Evolutionary conservation across 225 moss, liverwort and hornwort genomes (phyloP), one percentile per base, ranked within the genome.

Genomic region (Physcomitrium patens): DNA sequence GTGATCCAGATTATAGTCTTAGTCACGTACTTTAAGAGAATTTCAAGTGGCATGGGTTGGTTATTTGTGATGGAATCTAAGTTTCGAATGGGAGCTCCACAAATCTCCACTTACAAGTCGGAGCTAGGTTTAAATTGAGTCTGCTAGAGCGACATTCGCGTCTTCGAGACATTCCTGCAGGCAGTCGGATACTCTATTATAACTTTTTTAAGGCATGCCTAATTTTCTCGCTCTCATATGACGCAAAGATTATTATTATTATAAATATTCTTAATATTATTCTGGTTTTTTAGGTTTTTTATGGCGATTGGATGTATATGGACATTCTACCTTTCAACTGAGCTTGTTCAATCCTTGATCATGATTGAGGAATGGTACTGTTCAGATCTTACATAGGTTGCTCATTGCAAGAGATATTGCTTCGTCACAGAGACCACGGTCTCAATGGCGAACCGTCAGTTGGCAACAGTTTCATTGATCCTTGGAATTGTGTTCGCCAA

Each of bases 361-460:
- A 43, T 28, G 64, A 57, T 54, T 65, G 48, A 27, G 8, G 10
- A 15, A 20, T 20, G 53, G 65, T 74, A 66, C n/a, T 49, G 7
- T 79, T 67, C 76, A 79, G 83, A 76, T 60, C 64, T 79, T 16
- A 76, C 72, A 63, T 58, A 76, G 48, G 28, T 46, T 62, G 72
- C 71, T 74, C 64, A 41, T n/a, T 72, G 20, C 73, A 43, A 48
- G 65, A 41, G 65, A 54, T 55, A 18, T 20, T 3, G 50, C 18
- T 37, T 44, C 7, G 26, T 42, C 54, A 69, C 68, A 59, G 28
- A 12, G 27, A 66, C 41, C 12, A 5, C 13, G 41, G 16, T 41
- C 9, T 75, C 66, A 48, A 85, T 87, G 87, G 72, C 75, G 55
- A 69, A 71, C 41, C 51, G 44, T 63, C 81, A 28, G 24, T 74